phyloP scores from a whole-genome alignment of 2,329 filamentous ascomycete species.

The Parascedosporium putredinis region DNA sequence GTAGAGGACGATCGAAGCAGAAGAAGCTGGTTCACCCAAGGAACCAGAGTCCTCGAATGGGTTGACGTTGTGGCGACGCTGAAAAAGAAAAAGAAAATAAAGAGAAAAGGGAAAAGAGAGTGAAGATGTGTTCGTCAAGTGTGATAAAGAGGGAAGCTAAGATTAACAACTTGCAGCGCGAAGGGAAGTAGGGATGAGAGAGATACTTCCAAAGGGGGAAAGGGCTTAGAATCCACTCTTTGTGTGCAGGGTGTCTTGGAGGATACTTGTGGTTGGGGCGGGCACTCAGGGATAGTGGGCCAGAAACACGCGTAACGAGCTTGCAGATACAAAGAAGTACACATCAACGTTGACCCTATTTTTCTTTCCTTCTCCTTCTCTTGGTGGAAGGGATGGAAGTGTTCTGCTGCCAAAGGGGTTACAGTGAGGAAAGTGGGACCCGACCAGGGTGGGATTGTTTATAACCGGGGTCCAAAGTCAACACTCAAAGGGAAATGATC shows the following conservation, averaged over 20 bases:
- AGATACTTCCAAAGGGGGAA: slow-evolving; percentile 1
- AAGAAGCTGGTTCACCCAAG: slow-evolving; percentile 4
- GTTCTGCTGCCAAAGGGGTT: neutral
- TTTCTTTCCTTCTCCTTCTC: too few relatives aligned
- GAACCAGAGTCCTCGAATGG: neutral
- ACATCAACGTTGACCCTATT: too few relatives aligned
- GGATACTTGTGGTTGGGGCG: neutral
- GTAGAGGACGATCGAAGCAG: neutral
- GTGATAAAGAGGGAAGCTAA: neutral
- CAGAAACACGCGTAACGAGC: neutral
- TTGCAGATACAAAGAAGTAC: neutral
- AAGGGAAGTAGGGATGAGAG: neutral
- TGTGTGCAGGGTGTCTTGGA: neutral
- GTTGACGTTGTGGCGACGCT: neutral
- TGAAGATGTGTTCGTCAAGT: neutral
- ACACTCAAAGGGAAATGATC: slow-evolving; percentile 3
- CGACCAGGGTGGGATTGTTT: slow-evolving; percentile 5
- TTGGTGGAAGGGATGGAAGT: neutral
- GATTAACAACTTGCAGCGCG: neutral
- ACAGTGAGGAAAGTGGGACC: neutral
- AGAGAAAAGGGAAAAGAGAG: slow-evolving; percentile 5
- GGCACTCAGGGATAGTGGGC: neutral
- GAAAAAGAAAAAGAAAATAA: slow-evolving; percentile 4
- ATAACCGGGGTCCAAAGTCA: slow-evolving; percentile 1
- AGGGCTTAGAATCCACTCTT: neutral